These are phyloP conservation scores for Leishmania major DNA, from an alignment of 208 protist genomes.

Conservation along the genomic window DNA sequence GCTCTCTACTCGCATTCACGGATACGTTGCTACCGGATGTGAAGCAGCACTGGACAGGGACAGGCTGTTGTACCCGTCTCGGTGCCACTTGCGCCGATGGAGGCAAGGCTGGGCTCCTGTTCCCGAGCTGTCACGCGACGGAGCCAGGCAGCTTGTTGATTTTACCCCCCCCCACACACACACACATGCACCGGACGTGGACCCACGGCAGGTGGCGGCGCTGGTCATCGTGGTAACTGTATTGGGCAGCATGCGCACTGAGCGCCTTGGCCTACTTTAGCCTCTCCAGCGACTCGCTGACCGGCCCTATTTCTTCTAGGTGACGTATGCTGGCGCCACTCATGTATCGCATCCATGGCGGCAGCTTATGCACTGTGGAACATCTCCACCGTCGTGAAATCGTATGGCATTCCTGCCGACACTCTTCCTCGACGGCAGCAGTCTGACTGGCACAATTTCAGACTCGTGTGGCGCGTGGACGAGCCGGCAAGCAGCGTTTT, in stretches of 20 bases:
- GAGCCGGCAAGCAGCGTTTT: not conserved
- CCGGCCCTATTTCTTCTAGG: no score
- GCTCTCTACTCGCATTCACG: not conserved
- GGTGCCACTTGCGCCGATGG: not conserved
- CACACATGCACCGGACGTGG: not conserved
- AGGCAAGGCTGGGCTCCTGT: not conserved
- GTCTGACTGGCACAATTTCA: not conserved
- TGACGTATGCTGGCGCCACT: not conserved
- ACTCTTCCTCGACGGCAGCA: not conserved
- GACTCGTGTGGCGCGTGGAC: not conserved
- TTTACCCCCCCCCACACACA: no score
- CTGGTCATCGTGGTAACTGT: not conserved
- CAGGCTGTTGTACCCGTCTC: not conserved
- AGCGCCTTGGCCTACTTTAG: not conserved
- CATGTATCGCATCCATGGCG: not conserved
- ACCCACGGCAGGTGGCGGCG: not conserved
- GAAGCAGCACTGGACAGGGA: not conserved
- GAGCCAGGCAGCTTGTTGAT: no score
- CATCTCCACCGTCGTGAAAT: not conserved
- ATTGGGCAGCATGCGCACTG: not conserved
- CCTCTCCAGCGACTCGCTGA: constrained; percentile 3
- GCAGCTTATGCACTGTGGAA: not conserved
- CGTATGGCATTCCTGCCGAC: not conserved
- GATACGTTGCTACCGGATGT: not conserved
- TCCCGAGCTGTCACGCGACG: not conserved